Percentiles rank a stretch among this genome's conserved stretches.
phyloP scores from a whole-genome alignment of 441 rosid genomes.

The Lepidium campestre region DNA sequence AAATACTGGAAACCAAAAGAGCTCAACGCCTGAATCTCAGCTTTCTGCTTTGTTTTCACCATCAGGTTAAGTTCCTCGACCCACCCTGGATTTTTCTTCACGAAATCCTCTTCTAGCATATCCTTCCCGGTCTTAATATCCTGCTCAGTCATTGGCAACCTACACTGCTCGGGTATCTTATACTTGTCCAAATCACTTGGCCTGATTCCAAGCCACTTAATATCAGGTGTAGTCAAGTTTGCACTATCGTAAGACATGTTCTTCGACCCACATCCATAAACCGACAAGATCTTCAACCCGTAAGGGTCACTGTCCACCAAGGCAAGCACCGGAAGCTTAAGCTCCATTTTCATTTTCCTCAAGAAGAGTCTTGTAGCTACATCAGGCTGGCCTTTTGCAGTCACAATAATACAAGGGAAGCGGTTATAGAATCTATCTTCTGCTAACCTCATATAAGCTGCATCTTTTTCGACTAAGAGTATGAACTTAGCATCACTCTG shows the following conservation, averaged over 20 bases:
- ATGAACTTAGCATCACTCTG: slow-evolving; percentile 85
- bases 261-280: slow-evolving; percentile 98
- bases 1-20: slow-evolving; percentile 91
- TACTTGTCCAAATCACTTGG: slow-evolving; percentile 93
- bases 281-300: slow-evolving; percentile 86
- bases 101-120: slow-evolving; percentile 90
- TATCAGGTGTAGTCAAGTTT: slow-evolving; percentile 92
- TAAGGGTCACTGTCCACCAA: slow-evolving; percentile 96
- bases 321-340: slow-evolving; percentile 89
- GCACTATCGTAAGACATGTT: slow-evolving; percentile 97
- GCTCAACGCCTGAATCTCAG: slow-evolving; percentile 98
- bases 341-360: slow-evolving; percentile 90
- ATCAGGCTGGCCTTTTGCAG: slow-evolving; percentile 95
- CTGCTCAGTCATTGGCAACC: slow-evolving; percentile 96
- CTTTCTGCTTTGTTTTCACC: slow-evolving; percentile 96
- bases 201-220: slow-evolving; percentile 92
- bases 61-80: slow-evolving; percentile 91
- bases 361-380: slow-evolving; percentile 91
- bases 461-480: slow-evolving; percentile 86
- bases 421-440: slow-evolving; percentile 94
- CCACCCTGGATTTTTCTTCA: slow-evolving; percentile 98
- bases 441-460: slow-evolving; percentile 85
- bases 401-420: slow-evolving; percentile 88
- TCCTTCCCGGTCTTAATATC: slow-evolving; percentile 97
- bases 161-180: slow-evolving; percentile 85